Evolutionary conservation across 768 basidiomycete species (phyloP).

Genomic region (Tylopilus rubrobrunneus): DNA sequence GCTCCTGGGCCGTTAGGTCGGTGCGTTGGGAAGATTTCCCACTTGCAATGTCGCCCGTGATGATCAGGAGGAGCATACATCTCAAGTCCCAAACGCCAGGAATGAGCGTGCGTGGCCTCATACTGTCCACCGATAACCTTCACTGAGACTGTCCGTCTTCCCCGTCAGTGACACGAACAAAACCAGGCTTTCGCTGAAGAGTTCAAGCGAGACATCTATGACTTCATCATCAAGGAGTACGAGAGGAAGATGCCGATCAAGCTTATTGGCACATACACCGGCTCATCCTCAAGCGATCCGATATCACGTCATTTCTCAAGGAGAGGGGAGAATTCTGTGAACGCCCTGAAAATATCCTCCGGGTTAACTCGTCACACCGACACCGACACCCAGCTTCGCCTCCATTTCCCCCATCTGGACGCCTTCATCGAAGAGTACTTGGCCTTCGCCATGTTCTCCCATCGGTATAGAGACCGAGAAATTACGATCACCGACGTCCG

Average conservation of each 20-base stretch:
- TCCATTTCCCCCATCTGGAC: slow-evolving; percentile 6
- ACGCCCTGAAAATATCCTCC: slow-evolving; percentile 3
- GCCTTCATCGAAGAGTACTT: too few relatives aligned
- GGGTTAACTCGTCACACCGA: slow-evolving; percentile 1
- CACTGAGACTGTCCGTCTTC: neutral
- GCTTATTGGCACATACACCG: slow-evolving; percentile 25
- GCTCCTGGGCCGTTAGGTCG: slow-evolving; percentile 1
- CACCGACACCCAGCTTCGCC: neutral
- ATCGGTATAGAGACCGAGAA: too few relatives aligned
- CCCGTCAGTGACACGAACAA: neutral
- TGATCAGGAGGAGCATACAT: slow-evolving; percentile 5
- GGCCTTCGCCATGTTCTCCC: too few relatives aligned
- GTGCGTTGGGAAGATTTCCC: neutral
- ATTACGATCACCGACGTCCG: too few relatives aligned
- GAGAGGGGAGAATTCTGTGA: slow-evolving; percentile 8
- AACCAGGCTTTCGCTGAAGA: slow-evolving; percentile 10
- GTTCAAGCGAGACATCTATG: slow-evolving; percentile 11
- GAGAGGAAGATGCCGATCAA: slow-evolving; percentile 20
- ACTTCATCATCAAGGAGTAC: slow-evolving; percentile 12
- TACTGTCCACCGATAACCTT: neutral
- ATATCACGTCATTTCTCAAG: slow-evolving; percentile 17
- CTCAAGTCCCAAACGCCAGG: neutral
- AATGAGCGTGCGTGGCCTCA: slow-evolving; percentile 7
- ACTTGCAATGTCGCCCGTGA: slow-evolving; percentile 22
- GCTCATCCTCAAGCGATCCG: slow-evolving; percentile 17